phyloP scores from a whole-genome alignment of 257 asterid species.

The Apocynum venetum region DNA sequence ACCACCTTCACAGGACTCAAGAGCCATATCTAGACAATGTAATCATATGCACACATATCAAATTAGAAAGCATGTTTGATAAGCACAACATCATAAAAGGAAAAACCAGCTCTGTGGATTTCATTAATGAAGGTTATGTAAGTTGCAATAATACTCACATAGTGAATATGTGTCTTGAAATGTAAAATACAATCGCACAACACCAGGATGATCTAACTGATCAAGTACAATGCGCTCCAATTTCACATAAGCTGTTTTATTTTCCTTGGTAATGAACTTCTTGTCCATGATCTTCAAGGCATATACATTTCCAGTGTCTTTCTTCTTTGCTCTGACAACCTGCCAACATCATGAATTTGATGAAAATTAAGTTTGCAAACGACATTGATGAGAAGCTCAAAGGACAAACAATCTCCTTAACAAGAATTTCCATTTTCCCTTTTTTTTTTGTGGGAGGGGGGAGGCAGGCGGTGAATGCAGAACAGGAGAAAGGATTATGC shows the following conservation, averaged over 20 bases:
- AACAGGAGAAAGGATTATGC: no score
- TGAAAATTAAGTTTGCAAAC: neutral
- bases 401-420: neutral
- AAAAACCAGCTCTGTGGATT: neutral
- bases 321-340: conserved; percentile 98
- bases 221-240: conserved; percentile 97
- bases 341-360: conserved; percentile 25
- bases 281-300: conserved; percentile 99
- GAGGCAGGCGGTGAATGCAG: no score
- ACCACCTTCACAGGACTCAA: conserved; percentile 98
- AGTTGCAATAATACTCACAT: conserved; percentile 54
- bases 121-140: neutral
- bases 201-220: conserved; percentile 97
- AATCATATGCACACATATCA: conserved; percentile 28
- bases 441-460: no score
- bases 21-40: conserved; percentile 82
- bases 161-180: conserved; percentile 94
- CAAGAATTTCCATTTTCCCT: neutral
- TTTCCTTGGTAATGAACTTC: conserved; percentile 95
- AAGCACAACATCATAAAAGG: conserved; percentile 9
- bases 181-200: conserved; percentile 76
- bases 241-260: conserved; percentile 95
- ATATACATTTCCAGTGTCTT: conserved; percentile 75
- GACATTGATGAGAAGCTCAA: neutral
- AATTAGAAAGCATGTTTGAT: conserved; percentile 9